phyloP scores from a whole-genome alignment of 179 eudicot species.

The Silene coronaria region DNA sequence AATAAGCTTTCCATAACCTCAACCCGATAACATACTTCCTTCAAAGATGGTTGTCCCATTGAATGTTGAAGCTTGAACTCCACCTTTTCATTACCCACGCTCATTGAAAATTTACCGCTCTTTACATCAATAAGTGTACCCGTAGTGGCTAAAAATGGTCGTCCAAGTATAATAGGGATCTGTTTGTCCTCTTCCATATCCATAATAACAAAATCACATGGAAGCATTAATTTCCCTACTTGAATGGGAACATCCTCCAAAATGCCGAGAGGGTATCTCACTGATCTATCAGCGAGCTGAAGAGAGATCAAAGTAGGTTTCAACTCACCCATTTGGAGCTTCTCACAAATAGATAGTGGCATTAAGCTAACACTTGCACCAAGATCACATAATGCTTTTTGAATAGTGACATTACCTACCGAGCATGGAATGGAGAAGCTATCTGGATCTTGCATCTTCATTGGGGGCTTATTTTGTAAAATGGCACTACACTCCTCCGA shows the following conservation, averaged over 20 bases:
- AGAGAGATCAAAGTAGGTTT: neutral
- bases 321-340: conserved; percentile 12
- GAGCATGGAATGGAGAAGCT: conserved; percentile 4
- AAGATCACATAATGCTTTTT: conserved; percentile 1
- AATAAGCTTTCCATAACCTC: neutral
- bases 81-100: neutral
- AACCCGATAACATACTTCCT: neutral
- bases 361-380: neutral
- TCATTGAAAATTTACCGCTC: neutral
- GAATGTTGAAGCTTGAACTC: neutral
- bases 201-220: conserved; percentile 3
- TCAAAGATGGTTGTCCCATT: neutral
- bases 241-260: neutral
- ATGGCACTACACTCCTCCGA: neutral
- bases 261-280: neutral
- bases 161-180: neutral
- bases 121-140: conserved; percentile 8
- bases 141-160: neutral
- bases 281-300: neutral
- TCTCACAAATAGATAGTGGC: too few species aligned
- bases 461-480: neutral
- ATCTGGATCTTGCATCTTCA: neutral
- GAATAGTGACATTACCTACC: neutral
- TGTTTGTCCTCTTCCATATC: conserved; percentile 2
- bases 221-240: neutral